phyloP scores from a whole-genome alignment of 2,329 filamentous ascomycete species.

The Penicillium sp. region DNA sequence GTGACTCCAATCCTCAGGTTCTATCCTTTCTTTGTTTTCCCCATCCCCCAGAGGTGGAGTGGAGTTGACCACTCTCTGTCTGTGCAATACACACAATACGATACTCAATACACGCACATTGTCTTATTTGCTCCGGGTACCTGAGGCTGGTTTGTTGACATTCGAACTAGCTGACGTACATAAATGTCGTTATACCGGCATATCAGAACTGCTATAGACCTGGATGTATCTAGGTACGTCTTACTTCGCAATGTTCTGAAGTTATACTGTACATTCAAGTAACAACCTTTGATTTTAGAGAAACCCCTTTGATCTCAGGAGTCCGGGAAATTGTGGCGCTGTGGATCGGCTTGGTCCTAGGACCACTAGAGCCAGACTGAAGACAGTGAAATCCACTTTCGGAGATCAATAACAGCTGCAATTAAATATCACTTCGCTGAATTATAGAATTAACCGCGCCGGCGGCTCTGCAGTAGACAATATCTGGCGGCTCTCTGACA shows the following conservation, averaged over 20 bases:
- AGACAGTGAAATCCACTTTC: neutral
- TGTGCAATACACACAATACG: slow-evolving; percentile 1
- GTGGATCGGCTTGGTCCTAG: slow-evolving; percentile 7
- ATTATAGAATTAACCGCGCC: neutral
- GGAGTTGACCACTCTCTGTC: neutral
- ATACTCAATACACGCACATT: neutral
- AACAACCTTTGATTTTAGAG: no score
- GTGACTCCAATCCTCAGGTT: neutral
- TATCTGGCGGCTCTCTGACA: neutral
- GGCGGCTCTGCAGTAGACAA: slow-evolving; percentile 1
- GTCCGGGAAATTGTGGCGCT: slow-evolving; percentile 8
- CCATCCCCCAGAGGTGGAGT: slow-evolving; percentile 3
- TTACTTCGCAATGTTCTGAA: no score
- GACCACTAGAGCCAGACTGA: slow-evolving; percentile 5
- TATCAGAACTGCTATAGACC: neutral
- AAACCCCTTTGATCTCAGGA: neutral
- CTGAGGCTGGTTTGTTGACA: slow-evolving; percentile 1
- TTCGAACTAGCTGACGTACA: slow-evolving; percentile 3
- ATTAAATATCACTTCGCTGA: neutral
- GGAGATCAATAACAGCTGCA: neutral
- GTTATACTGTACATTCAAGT: no score
- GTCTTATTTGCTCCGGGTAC: neutral
- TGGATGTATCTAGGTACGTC: no score
- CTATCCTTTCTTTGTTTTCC: neutral
- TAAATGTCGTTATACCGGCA: neutral